A percentile compares a stretch with the other conserved stretches of the same genome.
Conservation (phyloP, 78 protist genomes). For the Anaeramoeba ignava region DNA sequence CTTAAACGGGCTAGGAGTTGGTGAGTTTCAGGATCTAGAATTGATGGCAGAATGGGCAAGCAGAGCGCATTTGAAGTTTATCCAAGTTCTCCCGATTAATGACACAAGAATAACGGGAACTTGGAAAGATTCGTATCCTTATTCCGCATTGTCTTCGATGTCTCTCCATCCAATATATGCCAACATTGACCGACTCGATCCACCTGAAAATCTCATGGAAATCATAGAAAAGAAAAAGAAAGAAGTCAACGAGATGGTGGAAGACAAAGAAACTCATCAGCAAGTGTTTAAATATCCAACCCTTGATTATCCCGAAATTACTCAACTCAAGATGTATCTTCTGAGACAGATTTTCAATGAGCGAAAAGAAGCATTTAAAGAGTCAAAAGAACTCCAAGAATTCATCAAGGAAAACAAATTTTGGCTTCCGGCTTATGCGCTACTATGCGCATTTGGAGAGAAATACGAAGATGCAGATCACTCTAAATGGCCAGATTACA, state of each 20-base stretch:
- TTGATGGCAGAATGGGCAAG: too few species aligned
- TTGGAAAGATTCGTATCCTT: slow-evolving; percentile 61
- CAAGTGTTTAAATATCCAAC: too few species aligned
- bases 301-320: neutral
- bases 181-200: slow-evolving; percentile 8
- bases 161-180: slow-evolving; percentile 57
- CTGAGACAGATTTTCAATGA: neutral
- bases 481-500: too few species aligned
- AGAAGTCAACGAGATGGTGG: too few species aligned
- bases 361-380: too few species aligned
- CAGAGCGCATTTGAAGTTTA: too few species aligned
- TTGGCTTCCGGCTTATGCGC: neutral
- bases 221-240: too few species aligned
- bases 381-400: neutral
- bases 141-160: slow-evolving; percentile 43
- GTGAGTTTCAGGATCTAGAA: slow-evolving; percentile 72
- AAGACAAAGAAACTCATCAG: too few species aligned
- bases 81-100: slow-evolving; percentile 60
- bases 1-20: slow-evolving; percentile 46
- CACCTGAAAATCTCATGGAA: too few species aligned
- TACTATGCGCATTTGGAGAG: too few species aligned
- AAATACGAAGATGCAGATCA: too few species aligned
- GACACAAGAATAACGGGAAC: slow-evolving; percentile 49
- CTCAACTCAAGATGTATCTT: neutral
- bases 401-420: neutral